Evolutionary conservation across 2,329 filamentous ascomycete species (phyloP).

Genomic region (Bipolaris victoriae): DNA sequence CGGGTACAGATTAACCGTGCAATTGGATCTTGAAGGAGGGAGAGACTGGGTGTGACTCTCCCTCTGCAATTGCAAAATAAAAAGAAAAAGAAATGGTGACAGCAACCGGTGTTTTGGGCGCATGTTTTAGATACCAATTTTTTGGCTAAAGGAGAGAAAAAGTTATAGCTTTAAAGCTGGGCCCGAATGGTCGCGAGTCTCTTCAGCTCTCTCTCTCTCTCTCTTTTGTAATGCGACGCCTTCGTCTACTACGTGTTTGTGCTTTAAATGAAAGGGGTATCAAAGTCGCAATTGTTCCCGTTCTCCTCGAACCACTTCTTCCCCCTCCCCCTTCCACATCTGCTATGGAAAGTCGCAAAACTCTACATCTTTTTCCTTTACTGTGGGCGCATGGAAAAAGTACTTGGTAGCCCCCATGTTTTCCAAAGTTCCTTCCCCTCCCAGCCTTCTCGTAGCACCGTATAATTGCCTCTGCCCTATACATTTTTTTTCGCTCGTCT

Average conservation of each 20-base stretch:
- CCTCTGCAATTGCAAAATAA: neutral
- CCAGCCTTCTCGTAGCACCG: neutral
- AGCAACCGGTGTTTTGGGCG: conserved; percentile 20
- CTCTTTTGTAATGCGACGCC: neutral
- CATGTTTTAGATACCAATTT: conserved; percentile 26
- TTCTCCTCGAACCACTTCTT: neutral
- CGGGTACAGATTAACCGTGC: conserved; percentile 81
- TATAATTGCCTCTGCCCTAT: neutral
- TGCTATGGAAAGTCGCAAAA: neutral
- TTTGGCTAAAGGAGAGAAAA: conserved; percentile 10
- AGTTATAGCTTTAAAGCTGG: conserved; percentile 3
- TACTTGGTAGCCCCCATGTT: neutral
- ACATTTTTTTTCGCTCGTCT: no score
- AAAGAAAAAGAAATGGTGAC: neutral
- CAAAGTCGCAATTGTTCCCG: conserved; percentile 21
- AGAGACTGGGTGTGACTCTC: neutral
- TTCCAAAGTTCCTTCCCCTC: neutral
- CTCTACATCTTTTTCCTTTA: neutral
- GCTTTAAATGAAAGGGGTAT: conserved; percentile 34
- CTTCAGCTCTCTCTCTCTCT: neutral
- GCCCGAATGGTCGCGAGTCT: neutral
- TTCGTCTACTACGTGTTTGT: neutral
- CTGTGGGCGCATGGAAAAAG: neutral
- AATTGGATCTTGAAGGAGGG: conserved; percentile 20
- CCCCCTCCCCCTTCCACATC: neutral